These are phyloP conservation scores for Metschnikowia kofuensis DNA, from an alignment of 805 yeast species.

Conservation along the genomic window DNA sequence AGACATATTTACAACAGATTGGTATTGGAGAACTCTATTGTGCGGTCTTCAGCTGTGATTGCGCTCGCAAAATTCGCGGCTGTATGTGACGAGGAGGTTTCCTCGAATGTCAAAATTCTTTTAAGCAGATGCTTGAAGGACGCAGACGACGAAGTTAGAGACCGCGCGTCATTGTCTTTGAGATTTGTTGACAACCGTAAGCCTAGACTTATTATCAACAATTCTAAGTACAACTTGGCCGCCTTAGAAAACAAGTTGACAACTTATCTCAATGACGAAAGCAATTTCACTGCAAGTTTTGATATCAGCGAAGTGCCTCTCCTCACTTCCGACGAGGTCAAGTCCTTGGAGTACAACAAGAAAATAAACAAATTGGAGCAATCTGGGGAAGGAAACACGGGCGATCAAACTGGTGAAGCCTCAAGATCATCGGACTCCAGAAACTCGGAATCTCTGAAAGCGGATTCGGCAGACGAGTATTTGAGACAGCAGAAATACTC, in stretches of 20 bases:
- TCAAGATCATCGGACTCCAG: slow-evolving; percentile 2
- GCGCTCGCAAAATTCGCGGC: slow-evolving; percentile 89
- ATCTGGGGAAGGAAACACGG: slow-evolving; percentile 17
- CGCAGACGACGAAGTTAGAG: slow-evolving; percentile 95
- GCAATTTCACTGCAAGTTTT: slow-evolving; percentile 55
- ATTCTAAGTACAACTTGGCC: slow-evolving; percentile 66
- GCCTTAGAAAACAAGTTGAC: slow-evolving; percentile 77
- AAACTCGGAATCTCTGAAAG: slow-evolving; percentile 21
- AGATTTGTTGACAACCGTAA: slow-evolving; percentile 48
- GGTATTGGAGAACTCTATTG: slow-evolving; percentile 91
- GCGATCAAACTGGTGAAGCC: slow-evolving; percentile 18
- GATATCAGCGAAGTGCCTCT: slow-evolving; percentile 68
- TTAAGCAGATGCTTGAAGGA: slow-evolving; percentile 83
- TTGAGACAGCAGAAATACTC: slow-evolving; percentile 62
- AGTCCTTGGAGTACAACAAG: slow-evolving; percentile 58
- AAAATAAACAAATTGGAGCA: slow-evolving; percentile 42
- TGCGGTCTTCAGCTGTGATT: slow-evolving; percentile 92
- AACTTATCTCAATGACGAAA: slow-evolving; percentile 59
- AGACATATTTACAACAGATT: slow-evolving; percentile 97
- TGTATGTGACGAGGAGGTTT: slow-evolving; percentile 64
- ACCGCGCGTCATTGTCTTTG: slow-evolving; percentile 87
- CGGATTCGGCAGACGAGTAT: slow-evolving; percentile 24
- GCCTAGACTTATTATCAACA: slow-evolving; percentile 58
- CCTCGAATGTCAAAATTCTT: slow-evolving; percentile 68
- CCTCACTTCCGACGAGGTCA: slow-evolving; percentile 64